Evolutionary conservation across 768 basidiomycete species (phyloP).

Genomic region (Calocybe indica): DNA sequence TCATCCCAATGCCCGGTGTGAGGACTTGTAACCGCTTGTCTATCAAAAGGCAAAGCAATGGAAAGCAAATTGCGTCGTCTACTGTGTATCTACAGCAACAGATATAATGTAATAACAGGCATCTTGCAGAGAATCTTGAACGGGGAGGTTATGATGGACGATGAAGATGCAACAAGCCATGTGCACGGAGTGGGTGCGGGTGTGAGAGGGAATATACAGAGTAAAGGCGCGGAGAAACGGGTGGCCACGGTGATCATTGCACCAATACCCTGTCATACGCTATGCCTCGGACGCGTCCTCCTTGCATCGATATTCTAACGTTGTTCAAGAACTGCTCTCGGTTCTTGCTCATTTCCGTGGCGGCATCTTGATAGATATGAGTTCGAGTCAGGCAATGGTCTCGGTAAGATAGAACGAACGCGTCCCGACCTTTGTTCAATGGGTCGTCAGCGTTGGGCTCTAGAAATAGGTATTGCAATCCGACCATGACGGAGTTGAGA

Average conservation of each 20-base stretch:
- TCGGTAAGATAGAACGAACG: not conserved
- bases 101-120: too few species aligned
- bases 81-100: constrained; percentile 21
- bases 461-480: constrained; percentile 95
- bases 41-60: too few species aligned
- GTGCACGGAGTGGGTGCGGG: constrained; percentile 21
- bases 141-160: constrained; percentile 22
- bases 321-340: constrained; percentile 79
- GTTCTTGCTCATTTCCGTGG: constrained; percentile 87
- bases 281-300: constrained; percentile 70
- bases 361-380: constrained; percentile 65
- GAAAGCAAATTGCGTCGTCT: constrained; percentile 16
- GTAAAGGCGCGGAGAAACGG: constrained; percentile 10
- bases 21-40: too few species aligned
- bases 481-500: constrained; percentile 97
- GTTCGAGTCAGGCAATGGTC: constrained; percentile 4
- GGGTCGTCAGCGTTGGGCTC: constrained; percentile 99
- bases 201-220: constrained; percentile 17
- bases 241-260: constrained; percentile 24
- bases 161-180: constrained; percentile 18
- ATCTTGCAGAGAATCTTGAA: constrained; percentile 15
- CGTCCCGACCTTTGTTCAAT: constrained; percentile 88
- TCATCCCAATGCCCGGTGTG: too few species aligned
- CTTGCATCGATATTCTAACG: constrained; percentile 85
- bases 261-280: constrained; percentile 72